These are phyloP conservation scores for Pythium utonaiense DNA, from an alignment of 352 stramenopile species.

Conservation along the genomic window DNA sequence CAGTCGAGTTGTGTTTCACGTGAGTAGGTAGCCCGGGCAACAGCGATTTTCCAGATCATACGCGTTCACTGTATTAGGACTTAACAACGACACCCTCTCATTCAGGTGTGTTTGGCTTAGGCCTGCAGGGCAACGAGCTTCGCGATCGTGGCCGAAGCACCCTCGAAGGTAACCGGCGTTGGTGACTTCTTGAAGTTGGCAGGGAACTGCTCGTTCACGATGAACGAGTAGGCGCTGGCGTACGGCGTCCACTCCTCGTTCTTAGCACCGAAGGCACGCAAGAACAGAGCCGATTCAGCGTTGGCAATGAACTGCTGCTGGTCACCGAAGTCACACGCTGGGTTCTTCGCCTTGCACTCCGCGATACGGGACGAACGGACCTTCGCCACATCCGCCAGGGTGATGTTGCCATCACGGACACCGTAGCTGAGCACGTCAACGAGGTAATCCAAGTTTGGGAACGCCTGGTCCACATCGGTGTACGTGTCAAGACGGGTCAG, in stretches of 20 bases:
- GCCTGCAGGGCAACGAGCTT: conserved; percentile 10
- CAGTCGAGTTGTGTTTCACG: no score
- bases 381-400: conserved; percentile 5
- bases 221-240: conserved; percentile 18
- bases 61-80: background rate
- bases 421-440: conserved; percentile 26
- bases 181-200: conserved; percentile 16
- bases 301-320: conserved; percentile 26
- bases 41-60: no score
- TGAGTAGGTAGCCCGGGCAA: no score
- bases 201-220: conserved; percentile 28
- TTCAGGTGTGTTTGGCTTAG: conserved; percentile 2
- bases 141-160: conserved; percentile 9
- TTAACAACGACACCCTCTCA: background rate
- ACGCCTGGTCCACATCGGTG: conserved; percentile 29
- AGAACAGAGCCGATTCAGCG: conserved; percentile 26
- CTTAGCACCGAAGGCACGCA: conserved; percentile 21
- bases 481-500: conserved; percentile 31
- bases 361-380: conserved; percentile 5
- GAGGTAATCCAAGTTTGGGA: conserved; percentile 22
- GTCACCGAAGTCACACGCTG: conserved; percentile 2
- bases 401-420: conserved; percentile 3
- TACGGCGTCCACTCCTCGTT: conserved; percentile 14
- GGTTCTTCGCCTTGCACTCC: conserved; percentile 5
- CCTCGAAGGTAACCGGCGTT: conserved; percentile 13